Conservation (phyloP, 2,329 filamentous ascomycete genomes). For the Pseudocercospora vitis region DNA sequence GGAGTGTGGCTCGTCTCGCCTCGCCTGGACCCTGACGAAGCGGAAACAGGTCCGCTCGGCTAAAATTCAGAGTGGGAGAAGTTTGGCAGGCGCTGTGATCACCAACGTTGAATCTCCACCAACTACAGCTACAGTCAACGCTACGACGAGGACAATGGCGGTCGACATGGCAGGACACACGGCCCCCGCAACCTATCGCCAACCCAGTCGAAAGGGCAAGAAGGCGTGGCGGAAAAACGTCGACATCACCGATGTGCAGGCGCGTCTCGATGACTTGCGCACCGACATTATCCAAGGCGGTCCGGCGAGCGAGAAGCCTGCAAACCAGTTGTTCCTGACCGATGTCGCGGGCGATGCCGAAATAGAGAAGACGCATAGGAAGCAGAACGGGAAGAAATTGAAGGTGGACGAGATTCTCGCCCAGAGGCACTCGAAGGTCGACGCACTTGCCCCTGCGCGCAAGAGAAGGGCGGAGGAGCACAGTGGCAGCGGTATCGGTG, state of each 20-base stretch:
- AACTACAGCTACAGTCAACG: too few species aligned
- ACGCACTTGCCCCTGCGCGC: slow-evolving; percentile 67
- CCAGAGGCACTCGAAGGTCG: slow-evolving; percentile 71
- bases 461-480: slow-evolving; percentile 73
- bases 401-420: slow-evolving; percentile 91
- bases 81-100: too few species aligned
- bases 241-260: slow-evolving; percentile 80
- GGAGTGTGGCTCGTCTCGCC: too few species aligned
- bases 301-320: slow-evolving; percentile 77
- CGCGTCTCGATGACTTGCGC: slow-evolving; percentile 79
- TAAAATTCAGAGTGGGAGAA: too few species aligned
- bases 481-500: slow-evolving; percentile 57
- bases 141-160: not conserved
- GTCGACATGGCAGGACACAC: slow-evolving; percentile 33
- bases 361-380: slow-evolving; percentile 63
- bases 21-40: too few species aligned
- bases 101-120: too few species aligned
- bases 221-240: slow-evolving; percentile 99
- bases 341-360: slow-evolving; percentile 71
- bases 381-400: slow-evolving; percentile 74
- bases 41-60: slow-evolving; percentile 1
- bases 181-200: slow-evolving; percentile 77
- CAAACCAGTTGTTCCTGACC: slow-evolving; percentile 80
- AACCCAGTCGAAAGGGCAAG: slow-evolving; percentile 94
- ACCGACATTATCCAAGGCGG: slow-evolving; percentile 91